A percentile compares a stretch with the other conserved stretches of the same genome.
These are phyloP conservation scores for Solanum rostratum DNA, from an alignment of 257 asterid species.

Conservation along the genomic window DNA sequence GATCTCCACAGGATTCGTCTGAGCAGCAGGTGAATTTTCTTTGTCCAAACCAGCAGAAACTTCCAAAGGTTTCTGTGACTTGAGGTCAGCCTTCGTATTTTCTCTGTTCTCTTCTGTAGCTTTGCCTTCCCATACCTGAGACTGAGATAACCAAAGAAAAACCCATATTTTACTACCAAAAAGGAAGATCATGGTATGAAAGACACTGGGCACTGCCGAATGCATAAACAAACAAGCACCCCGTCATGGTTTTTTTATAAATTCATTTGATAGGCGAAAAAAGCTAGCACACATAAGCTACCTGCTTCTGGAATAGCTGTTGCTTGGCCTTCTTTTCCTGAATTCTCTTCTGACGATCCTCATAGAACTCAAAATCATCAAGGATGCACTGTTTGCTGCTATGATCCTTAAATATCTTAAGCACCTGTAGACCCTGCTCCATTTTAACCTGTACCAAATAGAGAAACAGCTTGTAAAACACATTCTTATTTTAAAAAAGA, in stretches of 20 bases:
- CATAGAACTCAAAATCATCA: slow-evolving; percentile 71
- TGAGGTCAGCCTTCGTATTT: slow-evolving; percentile 12
- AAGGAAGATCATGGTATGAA: background rate
- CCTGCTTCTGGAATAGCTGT: slow-evolving; percentile 39
- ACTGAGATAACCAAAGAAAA: background rate
- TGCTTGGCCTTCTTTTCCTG: slow-evolving; percentile 51
- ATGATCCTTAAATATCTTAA: slow-evolving; percentile 54
- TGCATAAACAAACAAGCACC: background rate
- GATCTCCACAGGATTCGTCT: slow-evolving; percentile 7
- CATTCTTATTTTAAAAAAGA: background rate
- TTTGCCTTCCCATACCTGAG: slow-evolving; percentile 18
- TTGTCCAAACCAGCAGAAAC: slow-evolving; percentile 1
- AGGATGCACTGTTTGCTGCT: slow-evolving; percentile 43
- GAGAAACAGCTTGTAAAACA: background rate
- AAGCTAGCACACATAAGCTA: background rate
- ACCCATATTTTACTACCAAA: background rate
- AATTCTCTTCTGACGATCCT: slow-evolving; percentile 59
- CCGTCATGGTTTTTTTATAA: background rate
- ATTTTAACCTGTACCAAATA: slow-evolving; percentile 39
- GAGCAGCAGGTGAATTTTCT: slow-evolving; percentile 1
- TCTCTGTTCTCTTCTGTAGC: slow-evolving; percentile 16
- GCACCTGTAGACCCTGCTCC: slow-evolving; percentile 55
- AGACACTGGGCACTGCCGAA: background rate
- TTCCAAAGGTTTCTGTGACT: slow-evolving; percentile 16
- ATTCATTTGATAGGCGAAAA: background rate